Conservation (phyloP, 1,284 basidiomycete species). For the Austroboletus novae-zelandiae region DNA sequence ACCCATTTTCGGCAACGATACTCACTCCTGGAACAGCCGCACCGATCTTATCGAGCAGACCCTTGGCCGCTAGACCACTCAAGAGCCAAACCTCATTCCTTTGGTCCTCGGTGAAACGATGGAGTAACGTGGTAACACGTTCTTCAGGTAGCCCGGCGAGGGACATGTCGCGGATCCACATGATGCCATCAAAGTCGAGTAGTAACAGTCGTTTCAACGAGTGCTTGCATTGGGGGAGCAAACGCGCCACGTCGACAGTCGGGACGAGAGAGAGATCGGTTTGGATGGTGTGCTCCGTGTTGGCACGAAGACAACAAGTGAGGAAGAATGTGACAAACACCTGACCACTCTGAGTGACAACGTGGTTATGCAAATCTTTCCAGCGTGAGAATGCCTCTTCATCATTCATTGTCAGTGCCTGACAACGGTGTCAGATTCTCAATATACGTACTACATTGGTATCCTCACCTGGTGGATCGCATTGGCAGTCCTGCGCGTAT, state of each 20-base stretch:
- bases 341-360: slow-evolving; percentile 85
- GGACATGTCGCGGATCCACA: slow-evolving; percentile 61
- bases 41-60: slow-evolving; percentile 50
- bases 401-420: slow-evolving; percentile 74
- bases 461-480: slow-evolving; percentile 61
- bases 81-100: slow-evolving; percentile 82
- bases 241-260: slow-evolving; percentile 46
- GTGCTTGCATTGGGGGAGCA: slow-evolving; percentile 63
- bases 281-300: slow-evolving; percentile 56
- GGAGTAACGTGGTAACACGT: slow-evolving; percentile 56
- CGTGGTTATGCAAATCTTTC: slow-evolving; percentile 85
- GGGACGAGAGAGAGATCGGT: slow-evolving; percentile 41
- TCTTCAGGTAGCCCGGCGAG: slow-evolving; percentile 45
- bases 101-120: slow-evolving; percentile 57
- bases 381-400: slow-evolving; percentile 74
- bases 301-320: slow-evolving; percentile 64
- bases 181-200: slow-evolving; percentile 78
- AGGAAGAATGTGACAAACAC: slow-evolving; percentile 82
- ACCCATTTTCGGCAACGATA: slow-evolving; percentile 88
- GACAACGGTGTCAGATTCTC: slow-evolving; percentile 3
- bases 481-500: slow-evolving; percentile 70
- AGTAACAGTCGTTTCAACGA: slow-evolving; percentile 65
- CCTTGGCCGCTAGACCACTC: slow-evolving; percentile 46
- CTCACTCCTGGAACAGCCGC: slow-evolving; percentile 61
- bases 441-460: not conserved